Percentiles rank a stretch among this genome's conserved stretches.
Conservation (phyloP, 202 grass and related monocot genomes). For the Digitaria exilis region DNA sequence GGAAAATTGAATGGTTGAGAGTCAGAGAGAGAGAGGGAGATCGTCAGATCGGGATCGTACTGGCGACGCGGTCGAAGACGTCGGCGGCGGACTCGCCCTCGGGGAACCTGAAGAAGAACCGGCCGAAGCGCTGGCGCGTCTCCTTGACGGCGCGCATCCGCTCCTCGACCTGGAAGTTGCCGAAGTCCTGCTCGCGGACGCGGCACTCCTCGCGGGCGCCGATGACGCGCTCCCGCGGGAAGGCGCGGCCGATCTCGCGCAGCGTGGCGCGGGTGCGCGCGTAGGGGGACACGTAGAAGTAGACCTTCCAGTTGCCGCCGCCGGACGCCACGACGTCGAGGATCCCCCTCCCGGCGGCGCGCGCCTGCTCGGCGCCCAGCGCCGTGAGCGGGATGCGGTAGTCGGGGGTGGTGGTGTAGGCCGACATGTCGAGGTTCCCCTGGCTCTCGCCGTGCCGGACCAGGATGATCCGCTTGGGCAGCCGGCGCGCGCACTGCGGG, state of each 20-base stretch:
- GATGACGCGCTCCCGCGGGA: conserved; percentile 70
- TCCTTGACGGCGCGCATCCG: conserved; percentile 91
- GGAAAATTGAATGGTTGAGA: too few species aligned
- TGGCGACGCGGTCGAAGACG: conserved; percentile 95
- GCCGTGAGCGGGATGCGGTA: conserved; percentile 83
- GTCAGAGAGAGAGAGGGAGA: too few species aligned
- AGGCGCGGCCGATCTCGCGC: conserved; percentile 72
- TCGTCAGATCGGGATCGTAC: conserved; percentile 31
- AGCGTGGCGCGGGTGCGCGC: conserved; percentile 87
- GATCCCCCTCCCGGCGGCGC: conserved; percentile 55
- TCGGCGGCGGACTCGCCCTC: conserved; percentile 97
- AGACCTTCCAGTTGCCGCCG: conserved; percentile 62
- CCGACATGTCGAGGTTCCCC: conserved; percentile 90
- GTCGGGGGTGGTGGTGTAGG: conserved; percentile 92
- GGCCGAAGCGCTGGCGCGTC: conserved; percentile 71
- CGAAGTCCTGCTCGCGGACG: conserved; percentile 96
- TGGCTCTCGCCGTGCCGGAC: conserved; percentile 97
- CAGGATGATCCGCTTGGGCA: conserved; percentile 93
- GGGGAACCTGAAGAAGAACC: conserved; percentile 98
- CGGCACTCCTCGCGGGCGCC: conserved; percentile 95
- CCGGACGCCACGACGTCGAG: conserved; percentile 35
- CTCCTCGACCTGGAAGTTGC: conserved; percentile 96
- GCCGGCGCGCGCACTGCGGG: conserved; percentile 43
- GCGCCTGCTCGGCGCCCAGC: conserved; percentile 70
- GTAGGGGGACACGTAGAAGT: conserved; percentile 98